Evolutionary conservation across 805 yeast genomes (phyloP).

Genomic region (Lipomyces oligophaga): DNA sequence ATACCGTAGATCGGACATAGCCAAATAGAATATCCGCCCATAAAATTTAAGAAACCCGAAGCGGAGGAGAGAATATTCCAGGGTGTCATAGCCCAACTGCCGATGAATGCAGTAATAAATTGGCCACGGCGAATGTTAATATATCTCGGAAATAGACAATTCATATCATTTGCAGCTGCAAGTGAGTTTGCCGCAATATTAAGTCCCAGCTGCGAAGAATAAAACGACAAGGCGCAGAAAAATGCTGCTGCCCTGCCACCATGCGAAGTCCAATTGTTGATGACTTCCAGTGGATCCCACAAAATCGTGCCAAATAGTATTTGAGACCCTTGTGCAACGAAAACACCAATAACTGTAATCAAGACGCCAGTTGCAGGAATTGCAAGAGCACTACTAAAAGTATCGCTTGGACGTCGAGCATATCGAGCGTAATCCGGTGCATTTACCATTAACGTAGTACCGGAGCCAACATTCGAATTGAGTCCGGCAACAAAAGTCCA

Average conservation of each 20-base stretch:
- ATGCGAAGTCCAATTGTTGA: slow-evolving; percentile 41
- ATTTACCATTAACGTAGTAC: slow-evolving; percentile 42
- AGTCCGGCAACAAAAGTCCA: slow-evolving; percentile 63
- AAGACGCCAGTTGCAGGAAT: slow-evolving; percentile 19
- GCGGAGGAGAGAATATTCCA: slow-evolving; percentile 44
- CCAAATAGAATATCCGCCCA: slow-evolving; percentile 42
- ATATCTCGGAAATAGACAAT: slow-evolving; percentile 47
- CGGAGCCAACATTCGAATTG: slow-evolving; percentile 46
- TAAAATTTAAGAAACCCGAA: slow-evolving; percentile 38
- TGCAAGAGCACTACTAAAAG: slow-evolving; percentile 11
- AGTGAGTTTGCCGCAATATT: slow-evolving; percentile 42
- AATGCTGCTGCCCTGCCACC: slow-evolving; percentile 45
- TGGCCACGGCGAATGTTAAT: slow-evolving; percentile 48
- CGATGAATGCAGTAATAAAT: slow-evolving; percentile 38
- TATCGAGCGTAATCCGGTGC: slow-evolving; percentile 45
- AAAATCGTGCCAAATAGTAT: slow-evolving; percentile 19
- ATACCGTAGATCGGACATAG: slow-evolving; percentile 44
- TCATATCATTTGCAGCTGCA: slow-evolving; percentile 40
- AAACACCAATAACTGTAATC: slow-evolving; percentile 23
- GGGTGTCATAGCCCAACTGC: slow-evolving; percentile 40
- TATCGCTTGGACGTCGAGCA: slow-evolving; percentile 31
- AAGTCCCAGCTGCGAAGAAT: slow-evolving; percentile 38
- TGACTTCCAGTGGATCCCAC: slow-evolving; percentile 27
- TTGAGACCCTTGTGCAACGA: slow-evolving; percentile 26
- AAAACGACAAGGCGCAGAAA: slow-evolving; percentile 40